Conservation (phyloP, 2,329 filamentous ascomycete species). For the Fusarium sp. region DNA sequence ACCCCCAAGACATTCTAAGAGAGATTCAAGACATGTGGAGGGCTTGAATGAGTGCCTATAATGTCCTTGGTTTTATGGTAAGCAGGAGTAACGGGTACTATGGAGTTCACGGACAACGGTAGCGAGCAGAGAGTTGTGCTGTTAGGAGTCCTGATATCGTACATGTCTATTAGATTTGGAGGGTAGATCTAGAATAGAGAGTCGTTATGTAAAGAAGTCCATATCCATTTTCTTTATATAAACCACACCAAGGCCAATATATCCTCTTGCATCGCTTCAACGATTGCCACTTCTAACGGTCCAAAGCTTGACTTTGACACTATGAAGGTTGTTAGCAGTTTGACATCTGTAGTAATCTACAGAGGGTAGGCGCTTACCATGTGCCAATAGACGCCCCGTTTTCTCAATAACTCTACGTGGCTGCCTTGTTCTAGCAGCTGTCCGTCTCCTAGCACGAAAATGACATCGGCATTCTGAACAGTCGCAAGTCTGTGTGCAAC, state of each 20-base stretch:
- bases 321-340: conserved; percentile 48
- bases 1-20: conserved; percentile 56
- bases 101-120: background rate
- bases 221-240: background rate
- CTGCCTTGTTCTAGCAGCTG: conserved; percentile 66
- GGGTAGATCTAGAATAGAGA: conserved; percentile 27
- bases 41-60: background rate
- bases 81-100: background rate
- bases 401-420: conserved; percentile 62
- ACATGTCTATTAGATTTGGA: conserved; percentile 3
- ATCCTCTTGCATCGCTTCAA: background rate
- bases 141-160: conserved; percentile 2
- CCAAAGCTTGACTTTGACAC: conserved; percentile 70
- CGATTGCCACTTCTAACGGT: conserved; percentile 52
- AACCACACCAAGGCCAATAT: background rate
- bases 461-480: conserved; percentile 82
- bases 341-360: background rate
- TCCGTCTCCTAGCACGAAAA: conserved; percentile 78
- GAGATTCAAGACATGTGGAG: conserved; percentile 62
- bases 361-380: conserved; percentile 59
- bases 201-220: background rate
- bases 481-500: conserved; percentile 83
- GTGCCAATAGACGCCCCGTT: conserved; percentile 66
- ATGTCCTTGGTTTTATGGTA: background rate
- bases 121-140: conserved; percentile 22